Conservation (phyloP, 2,329 filamentous ascomycete species). For the Zymoseptoria pseudotritici region DNA sequence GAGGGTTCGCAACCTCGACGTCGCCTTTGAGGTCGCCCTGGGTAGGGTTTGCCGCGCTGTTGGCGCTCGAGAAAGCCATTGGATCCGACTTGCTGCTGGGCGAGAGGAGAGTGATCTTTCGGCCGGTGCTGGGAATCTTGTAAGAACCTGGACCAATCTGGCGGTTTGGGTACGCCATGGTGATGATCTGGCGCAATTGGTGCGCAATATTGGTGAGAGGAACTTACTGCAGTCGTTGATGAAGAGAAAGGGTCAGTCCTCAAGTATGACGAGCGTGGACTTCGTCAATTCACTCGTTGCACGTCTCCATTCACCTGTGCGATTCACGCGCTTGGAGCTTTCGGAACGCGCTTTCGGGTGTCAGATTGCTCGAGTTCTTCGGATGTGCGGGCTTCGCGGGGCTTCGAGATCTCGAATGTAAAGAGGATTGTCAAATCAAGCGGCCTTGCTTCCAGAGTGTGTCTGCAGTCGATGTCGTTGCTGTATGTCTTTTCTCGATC, state of each 20-base stretch:
- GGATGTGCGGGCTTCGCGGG: neutral
- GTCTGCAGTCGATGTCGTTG: neutral
- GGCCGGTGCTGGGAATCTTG: neutral
- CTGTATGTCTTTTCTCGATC: neutral
- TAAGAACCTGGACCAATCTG: neutral
- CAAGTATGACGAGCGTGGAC: neutral
- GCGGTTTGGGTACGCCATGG: neutral
- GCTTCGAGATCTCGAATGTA: neutral
- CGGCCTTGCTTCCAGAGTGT: neutral
- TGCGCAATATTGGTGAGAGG: neutral
- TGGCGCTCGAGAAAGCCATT: constrained; percentile 41
- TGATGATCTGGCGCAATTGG: neutral
- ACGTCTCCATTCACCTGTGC: neutral
- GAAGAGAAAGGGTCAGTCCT: neutral
- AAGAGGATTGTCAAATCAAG: neutral
- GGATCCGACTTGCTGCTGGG: constrained; percentile 50
- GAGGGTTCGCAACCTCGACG: constrained; percentile 67
- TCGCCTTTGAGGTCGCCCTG: constrained; percentile 89
- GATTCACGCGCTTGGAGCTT: neutral
- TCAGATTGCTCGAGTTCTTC: neutral
- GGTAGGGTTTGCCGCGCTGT: constrained; percentile 57
- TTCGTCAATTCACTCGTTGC: neutral
- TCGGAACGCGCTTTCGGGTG: neutral
- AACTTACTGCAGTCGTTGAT: neutral
- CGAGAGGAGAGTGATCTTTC: neutral